Evolutionary conservation across 1,284 basidiomycete genomes (phyloP).

Genomic region (Cutaneotrichosporon cyanovorans): DNA sequence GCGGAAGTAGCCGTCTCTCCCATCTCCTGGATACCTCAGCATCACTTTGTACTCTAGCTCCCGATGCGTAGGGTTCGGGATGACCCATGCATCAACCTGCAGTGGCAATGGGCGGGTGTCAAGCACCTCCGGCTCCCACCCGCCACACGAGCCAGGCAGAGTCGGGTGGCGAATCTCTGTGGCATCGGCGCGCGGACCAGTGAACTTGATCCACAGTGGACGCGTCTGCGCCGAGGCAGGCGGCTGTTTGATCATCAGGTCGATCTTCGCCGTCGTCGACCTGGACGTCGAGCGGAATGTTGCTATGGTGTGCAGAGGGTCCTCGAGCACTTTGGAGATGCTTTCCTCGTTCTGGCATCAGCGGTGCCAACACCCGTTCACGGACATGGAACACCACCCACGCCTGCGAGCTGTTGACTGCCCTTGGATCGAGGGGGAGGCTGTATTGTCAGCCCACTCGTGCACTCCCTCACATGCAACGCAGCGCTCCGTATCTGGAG

Average conservation of each 20-base stretch:
- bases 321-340: conserved; percentile 18
- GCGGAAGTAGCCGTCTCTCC: background rate
- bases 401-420: conserved; percentile 15
- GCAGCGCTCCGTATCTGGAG: conserved; percentile 22
- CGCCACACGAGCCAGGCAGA: background rate
- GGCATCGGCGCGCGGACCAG: conserved; percentile 20
- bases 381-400: conserved; percentile 32
- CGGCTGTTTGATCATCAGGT: conserved; percentile 12
- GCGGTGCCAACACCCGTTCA: background rate
- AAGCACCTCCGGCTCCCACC: background rate
- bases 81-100: background rate
- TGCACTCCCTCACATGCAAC: conserved; percentile 17
- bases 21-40: background rate
- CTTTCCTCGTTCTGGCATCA: conserved; percentile 17
- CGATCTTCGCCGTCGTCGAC: conserved; percentile 1
- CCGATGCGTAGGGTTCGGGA: background rate
- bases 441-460: background rate
- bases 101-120: conserved; percentile 3
- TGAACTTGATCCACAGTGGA: conserved; percentile 25
- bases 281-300: conserved; percentile 10
- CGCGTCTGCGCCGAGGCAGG: conserved; percentile 3
- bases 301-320: conserved; percentile 15
- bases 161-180: conserved; percentile 14
- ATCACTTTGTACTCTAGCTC: background rate
- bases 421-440: background rate